A percentile compares a stretch with the other conserved stretches of the same genome.
Conservation (phyloP, 345 rosid genomes). For the Aegle marmelos region DNA sequence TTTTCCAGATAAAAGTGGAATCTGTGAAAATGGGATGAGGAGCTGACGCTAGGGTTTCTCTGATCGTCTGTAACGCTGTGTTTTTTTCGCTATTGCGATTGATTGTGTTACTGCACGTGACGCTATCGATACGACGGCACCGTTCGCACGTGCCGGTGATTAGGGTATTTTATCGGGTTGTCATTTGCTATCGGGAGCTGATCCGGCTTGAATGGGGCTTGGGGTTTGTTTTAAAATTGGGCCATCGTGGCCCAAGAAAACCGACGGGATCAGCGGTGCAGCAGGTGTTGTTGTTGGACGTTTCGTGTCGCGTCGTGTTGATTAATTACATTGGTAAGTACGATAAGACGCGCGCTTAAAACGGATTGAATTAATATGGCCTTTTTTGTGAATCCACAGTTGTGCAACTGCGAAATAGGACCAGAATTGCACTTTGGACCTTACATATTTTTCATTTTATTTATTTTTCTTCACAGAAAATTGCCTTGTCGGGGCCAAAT, state of each 20-base stretch:
- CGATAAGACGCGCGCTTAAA: no score
- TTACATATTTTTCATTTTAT: no score
- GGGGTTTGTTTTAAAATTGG: background rate
- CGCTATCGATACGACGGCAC: conserved; percentile 7
- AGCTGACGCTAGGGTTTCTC: conserved; percentile 7
- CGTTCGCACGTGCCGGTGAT: background rate
- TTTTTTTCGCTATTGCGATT: conserved; percentile 1
- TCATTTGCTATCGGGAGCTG: background rate
- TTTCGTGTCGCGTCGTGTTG: no score
- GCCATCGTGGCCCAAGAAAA: background rate
- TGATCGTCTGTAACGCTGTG: background rate
- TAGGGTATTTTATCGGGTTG: conserved; percentile 3
- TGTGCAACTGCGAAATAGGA: no score
- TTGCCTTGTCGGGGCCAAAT: no score
- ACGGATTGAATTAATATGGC: no score
- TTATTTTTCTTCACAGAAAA: no score
- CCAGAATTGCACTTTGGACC: no score
- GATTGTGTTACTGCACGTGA: conserved; percentile 16
- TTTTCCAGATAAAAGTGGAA: background rate
- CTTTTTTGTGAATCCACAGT: no score
- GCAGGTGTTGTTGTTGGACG: no score
- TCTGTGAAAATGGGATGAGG: background rate
- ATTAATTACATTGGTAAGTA: no score
- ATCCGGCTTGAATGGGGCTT: background rate
- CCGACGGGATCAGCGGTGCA: no score